phyloP scores from a whole-genome alignment of 305 asterid genomes.

The Petunia hybrid region DNA sequence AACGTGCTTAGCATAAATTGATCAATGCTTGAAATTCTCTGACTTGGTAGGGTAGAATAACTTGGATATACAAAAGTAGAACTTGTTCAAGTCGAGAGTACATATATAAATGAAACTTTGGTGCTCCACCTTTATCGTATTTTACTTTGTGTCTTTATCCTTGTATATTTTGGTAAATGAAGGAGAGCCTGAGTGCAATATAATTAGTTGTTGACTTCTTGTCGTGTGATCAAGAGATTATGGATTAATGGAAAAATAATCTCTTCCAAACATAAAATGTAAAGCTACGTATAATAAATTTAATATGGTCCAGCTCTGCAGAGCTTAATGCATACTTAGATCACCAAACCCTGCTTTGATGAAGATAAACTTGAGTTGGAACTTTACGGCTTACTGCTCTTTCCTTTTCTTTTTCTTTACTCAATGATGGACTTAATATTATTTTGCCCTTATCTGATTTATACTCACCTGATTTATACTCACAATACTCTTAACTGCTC shows the following conservation, averaged over 20 bases:
- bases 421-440: neutral
- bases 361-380: neutral
- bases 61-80: neutral
- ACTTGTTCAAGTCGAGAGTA: neutral
- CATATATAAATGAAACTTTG: neutral
- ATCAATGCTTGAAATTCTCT: neutral
- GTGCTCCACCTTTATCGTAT: neutral
- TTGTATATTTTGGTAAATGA: too few relatives aligned
- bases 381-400: neutral
- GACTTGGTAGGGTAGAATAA: neutral
- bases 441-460: neutral
- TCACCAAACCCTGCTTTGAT: too few relatives aligned
- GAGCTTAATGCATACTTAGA: too few relatives aligned
- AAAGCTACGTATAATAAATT: too few relatives aligned
- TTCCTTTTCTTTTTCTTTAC: neutral
- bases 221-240: too few relatives aligned
- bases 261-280: too few relatives aligned
- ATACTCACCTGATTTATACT: neutral
- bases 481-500: neutral
- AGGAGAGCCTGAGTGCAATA: too few relatives aligned
- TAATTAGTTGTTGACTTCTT: too few relatives aligned
- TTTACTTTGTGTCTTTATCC: too few relatives aligned
- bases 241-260: too few relatives aligned
- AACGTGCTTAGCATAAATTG: constrained; percentile 28
- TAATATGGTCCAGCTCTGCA: too few relatives aligned